These are phyloP conservation scores for Guillardia theta DNA, from an alignment of 78 protist species.

Conservation along the genomic window DNA sequence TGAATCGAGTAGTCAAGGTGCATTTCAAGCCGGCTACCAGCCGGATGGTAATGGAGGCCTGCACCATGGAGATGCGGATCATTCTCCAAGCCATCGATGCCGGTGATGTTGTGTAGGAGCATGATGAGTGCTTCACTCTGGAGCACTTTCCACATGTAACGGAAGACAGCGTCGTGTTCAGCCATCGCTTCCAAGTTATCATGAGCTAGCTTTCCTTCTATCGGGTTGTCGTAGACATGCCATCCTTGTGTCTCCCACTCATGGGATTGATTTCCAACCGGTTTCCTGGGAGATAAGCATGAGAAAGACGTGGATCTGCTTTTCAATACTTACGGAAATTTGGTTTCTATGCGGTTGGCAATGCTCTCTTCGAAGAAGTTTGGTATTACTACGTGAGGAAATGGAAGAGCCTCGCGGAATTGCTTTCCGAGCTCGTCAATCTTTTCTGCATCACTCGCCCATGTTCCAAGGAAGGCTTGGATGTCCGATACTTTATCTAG, in stretches of 20 bases:
- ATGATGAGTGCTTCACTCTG: background rate
- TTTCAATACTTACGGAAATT: background rate
- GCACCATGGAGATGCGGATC: slow-evolving; percentile 37
- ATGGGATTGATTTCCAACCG: background rate
- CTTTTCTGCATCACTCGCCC: no score
- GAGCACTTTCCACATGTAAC: background rate
- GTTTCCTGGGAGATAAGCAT: background rate
- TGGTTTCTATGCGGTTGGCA: background rate
- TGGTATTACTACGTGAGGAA: background rate
- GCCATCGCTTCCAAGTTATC: background rate
- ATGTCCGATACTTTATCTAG: no score
- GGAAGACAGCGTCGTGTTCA: background rate
- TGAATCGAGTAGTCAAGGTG: slow-evolving; percentile 43
- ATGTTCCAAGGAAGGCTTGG: no score
- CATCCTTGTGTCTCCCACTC: background rate
- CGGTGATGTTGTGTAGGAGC: background rate
- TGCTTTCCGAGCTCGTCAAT: no score
- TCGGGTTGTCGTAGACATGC: slow-evolving; percentile 33
- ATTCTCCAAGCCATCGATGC: background rate
- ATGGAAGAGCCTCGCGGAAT: background rate
- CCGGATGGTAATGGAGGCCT: slow-evolving; percentile 25
- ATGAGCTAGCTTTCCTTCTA: slow-evolving; percentile 12
- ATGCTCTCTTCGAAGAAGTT: background rate
- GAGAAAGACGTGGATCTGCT: background rate
- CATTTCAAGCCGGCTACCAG: slow-evolving; percentile 7